Base-by-base conservation (phyloP, 139 green algal species). In the Volvox reticuliferus region DNA sequence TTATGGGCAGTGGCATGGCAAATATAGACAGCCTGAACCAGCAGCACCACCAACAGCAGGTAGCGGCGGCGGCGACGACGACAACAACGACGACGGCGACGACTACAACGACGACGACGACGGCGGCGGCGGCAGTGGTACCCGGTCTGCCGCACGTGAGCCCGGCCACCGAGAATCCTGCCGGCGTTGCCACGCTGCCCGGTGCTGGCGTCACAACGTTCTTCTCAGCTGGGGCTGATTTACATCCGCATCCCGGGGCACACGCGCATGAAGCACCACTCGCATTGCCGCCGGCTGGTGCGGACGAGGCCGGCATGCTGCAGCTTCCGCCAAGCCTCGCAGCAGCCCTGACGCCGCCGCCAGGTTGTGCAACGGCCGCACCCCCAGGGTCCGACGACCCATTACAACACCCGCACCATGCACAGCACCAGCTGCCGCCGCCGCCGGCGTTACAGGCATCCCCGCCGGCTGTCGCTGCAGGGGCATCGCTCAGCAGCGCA, bases 31-130 rank as follows among this genome's bases (percentile, higher is more conserved):
- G 28, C 28, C 26, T 55, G 22, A 55, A 86, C 35, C 80, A 86
- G 26, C 80, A 86, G 28, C 79, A 35, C 22, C 79, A 85, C 20
- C 79, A 85, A 3, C 79, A 35, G 79, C 79, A 85, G 26, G 44
- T 50, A 85, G 44, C 79, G 24, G 79, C 79, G 35, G 9, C 44
- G 37, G 5, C 12, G 30, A 30, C 17, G 30, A 1, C 79, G 9
- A n/a, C n/a, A n/a, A n/a, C n/a, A 36, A 55, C 44, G 37, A 20
- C 12, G 30, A 30, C 17, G 30, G 21, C 79, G 9, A 19, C 79
- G 19, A n/a, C n/a, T n/a, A n/a, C n/a, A n/a, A n/a, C n/a, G n/a
- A n/a, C n/a, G 35, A 55, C 44, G 37, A 20, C 12, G 30, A 30
- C 17, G 30, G 21, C 79, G 9, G 37, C 79, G 19, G 79, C 37